phyloP scores from a whole-genome alignment of 805 yeast genomes.

The Sugiyamaella smithiae region DNA sequence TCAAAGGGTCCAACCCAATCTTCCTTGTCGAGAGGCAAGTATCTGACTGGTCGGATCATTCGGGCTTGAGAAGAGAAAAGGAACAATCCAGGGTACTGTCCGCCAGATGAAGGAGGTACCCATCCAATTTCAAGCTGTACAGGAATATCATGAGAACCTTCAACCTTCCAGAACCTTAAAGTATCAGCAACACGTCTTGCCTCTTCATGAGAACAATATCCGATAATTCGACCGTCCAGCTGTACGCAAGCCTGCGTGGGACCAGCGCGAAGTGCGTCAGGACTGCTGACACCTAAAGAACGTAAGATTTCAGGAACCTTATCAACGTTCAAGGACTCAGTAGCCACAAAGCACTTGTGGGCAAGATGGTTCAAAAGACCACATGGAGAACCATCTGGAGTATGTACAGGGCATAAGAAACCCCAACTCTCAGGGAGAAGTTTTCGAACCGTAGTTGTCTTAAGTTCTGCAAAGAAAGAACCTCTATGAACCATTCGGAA shows the following conservation, averaged over 20 bases:
- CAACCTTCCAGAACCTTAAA: constrained; percentile 87
- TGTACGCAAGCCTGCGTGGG: constrained; percentile 87
- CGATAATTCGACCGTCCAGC: constrained; percentile 86
- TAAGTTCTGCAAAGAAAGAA: constrained; percentile 96
- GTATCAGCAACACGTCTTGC: constrained; percentile 87
- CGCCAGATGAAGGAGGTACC: constrained; percentile 93
- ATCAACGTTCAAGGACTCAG: constrained; percentile 70
- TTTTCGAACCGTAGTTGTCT: constrained; percentile 96
- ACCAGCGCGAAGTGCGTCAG: constrained; percentile 80
- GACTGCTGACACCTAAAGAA: constrained; percentile 67
- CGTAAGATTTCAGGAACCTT: constrained; percentile 63
- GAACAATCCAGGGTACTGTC: constrained; percentile 96
- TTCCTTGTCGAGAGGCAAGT: constrained; percentile 75
- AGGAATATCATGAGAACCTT: constrained; percentile 75
- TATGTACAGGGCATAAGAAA: constrained; percentile 96
- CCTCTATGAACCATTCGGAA: constrained; percentile 99
- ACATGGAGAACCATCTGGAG: constrained; percentile 99
- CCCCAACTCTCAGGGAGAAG: constrained; percentile 98
- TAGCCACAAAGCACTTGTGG: constrained; percentile 87
- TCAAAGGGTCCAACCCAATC: constrained; percentile 97
- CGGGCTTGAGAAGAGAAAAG: constrained; percentile 89
- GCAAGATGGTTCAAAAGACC: constrained; percentile 96
- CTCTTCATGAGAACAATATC: constrained; percentile 90
- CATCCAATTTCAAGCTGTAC: constrained; percentile 87
- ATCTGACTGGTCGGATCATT: constrained; percentile 94